phyloP scores from a whole-genome alignment of 345 rosid genomes.

The Carallia brachiata region DNA sequence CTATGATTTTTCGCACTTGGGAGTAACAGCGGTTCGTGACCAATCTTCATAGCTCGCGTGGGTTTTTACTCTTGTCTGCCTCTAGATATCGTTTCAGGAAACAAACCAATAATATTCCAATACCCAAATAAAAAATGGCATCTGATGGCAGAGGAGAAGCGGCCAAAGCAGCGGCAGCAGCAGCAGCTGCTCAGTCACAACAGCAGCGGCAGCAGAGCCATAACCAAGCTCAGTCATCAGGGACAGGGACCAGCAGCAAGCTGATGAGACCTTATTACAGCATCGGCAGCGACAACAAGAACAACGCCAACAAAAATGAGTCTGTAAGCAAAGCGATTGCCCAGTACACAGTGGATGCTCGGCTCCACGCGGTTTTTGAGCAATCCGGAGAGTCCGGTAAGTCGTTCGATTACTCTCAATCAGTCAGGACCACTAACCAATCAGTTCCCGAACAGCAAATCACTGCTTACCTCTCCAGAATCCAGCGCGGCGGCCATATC shows the following conservation, averaged over 20 bases:
- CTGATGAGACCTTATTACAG: constrained; percentile 36
- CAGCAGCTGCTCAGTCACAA: background rate
- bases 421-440: constrained; percentile 53
- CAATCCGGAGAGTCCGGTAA: constrained; percentile 84
- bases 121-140: constrained; percentile 25
- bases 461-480: constrained; percentile 73
- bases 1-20: background rate
- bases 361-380: constrained; percentile 89
- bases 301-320: constrained; percentile 21
- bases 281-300: constrained; percentile 9
- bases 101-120: no score
- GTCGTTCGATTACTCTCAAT: constrained; percentile 82
- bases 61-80: background rate
- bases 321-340: constrained; percentile 84
- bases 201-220: constrained; percentile 11
- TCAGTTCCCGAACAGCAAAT: constrained; percentile 83
- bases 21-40: background rate
- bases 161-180: background rate
- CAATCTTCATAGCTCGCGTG: background rate
- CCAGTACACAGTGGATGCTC: constrained; percentile 91
- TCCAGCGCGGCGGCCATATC: constrained; percentile 87
- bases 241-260: constrained; percentile 41
- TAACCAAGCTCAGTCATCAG: constrained; percentile 44
- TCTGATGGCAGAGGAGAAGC: constrained; percentile 27
- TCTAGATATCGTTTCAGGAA: background rate